Conservation (phyloP, 805 yeast species). For the Candida quercuum region DNA sequence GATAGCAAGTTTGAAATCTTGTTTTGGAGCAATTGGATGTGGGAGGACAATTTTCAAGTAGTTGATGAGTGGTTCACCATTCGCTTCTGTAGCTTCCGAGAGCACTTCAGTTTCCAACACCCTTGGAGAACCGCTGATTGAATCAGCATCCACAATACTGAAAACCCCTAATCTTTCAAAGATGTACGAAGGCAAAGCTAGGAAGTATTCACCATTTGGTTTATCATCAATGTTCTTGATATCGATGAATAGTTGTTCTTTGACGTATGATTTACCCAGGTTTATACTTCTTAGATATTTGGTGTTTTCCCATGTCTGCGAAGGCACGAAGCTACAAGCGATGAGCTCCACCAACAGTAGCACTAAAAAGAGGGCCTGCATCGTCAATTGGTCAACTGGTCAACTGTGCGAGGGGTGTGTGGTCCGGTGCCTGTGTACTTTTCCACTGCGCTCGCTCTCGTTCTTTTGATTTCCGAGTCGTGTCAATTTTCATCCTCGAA, state of each 20-base stretch:
- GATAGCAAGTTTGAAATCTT: constrained; percentile 42
- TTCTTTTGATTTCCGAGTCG: too few species aligned
- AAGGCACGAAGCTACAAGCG: constrained; percentile 14
- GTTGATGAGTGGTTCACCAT: constrained; percentile 23
- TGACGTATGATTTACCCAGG: constrained; percentile 57
- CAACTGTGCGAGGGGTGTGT: too few species aligned
- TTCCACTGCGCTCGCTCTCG: too few species aligned
- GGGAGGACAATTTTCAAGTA: constrained; percentile 52
- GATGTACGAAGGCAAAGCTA: constrained; percentile 49
- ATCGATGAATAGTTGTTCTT: constrained; percentile 52
- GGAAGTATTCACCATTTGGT: constrained; percentile 52
- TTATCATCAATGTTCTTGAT: constrained; percentile 51
- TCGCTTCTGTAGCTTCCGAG: constrained; percentile 18
- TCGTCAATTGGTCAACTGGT: background rate
- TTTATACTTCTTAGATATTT: constrained; percentile 56
- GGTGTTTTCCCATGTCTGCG: constrained; percentile 44
- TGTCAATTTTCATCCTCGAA: too few species aligned
- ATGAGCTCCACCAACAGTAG: constrained; percentile 1
- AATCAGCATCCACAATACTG: constrained; percentile 30
- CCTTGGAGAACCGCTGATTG: constrained; percentile 12
- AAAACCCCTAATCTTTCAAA: constrained; percentile 39
- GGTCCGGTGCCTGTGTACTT: too few species aligned
- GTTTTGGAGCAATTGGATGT: constrained; percentile 61
- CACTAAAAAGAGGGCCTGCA: background rate
- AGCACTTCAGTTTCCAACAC: constrained; percentile 21